phyloP scores from a whole-genome alignment of 495 filamentous ascomycete genomes.

The Talaromyces wortmannii region DNA sequence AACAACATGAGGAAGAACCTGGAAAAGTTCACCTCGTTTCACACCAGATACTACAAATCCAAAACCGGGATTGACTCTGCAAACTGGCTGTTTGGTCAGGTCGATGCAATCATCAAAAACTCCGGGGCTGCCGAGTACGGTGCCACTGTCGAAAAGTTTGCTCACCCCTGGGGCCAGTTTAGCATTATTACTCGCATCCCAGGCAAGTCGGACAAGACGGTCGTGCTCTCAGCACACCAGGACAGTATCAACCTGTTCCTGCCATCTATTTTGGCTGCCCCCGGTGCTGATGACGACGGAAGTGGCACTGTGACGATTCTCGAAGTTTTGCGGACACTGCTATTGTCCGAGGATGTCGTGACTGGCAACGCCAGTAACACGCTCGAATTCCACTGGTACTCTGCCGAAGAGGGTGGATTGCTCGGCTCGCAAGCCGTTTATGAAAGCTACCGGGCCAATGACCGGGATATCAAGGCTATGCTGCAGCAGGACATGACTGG shows the following conservation, averaged over 20 bases:
- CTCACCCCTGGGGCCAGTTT: constrained; percentile 83
- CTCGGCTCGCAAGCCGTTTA: constrained; percentile 86
- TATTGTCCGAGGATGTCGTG: constrained; percentile 44
- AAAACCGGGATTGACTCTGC: constrained; percentile 79
- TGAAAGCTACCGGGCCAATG: constrained; percentile 66
- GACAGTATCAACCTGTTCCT: constrained; percentile 89
- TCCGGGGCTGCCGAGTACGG: constrained; percentile 63
- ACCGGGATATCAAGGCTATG: constrained; percentile 87
- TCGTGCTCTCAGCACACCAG: constrained; percentile 71
- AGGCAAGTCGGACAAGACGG: constrained; percentile 74
- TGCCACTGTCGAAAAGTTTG: constrained; percentile 65
- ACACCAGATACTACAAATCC: constrained; percentile 90
- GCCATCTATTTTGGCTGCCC: constrained; percentile 71
- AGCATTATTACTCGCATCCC: constrained; percentile 91
- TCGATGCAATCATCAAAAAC: constrained; percentile 61
- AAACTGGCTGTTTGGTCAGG: constrained; percentile 74
- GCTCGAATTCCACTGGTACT: constrained; percentile 95
- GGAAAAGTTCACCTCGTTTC: constrained; percentile 69
- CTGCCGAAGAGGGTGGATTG: constrained; percentile 85
- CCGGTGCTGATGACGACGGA: constrained; percentile 72
- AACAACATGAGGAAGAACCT: constrained; percentile 72
- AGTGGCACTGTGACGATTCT: constrained; percentile 74
- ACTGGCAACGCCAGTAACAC: constrained; percentile 62
- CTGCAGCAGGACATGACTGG: constrained; percentile 99
- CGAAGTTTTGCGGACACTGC: constrained; percentile 59